Evolutionary conservation across 208 protist species (phyloP).

Genomic region (Leishmania major): DNA sequence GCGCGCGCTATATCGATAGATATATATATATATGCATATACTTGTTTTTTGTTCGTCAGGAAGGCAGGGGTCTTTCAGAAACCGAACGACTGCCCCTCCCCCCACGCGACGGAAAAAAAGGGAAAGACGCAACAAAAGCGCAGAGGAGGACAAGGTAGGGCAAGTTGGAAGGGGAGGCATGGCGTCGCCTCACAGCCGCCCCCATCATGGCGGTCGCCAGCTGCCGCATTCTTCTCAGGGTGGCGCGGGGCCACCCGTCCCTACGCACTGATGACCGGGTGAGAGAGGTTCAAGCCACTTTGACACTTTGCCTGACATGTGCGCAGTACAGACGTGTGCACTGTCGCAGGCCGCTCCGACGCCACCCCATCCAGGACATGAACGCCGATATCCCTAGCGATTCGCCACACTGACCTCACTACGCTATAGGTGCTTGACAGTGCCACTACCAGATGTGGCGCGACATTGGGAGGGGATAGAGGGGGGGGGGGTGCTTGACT

Average conservation of each 20-base stretch:
- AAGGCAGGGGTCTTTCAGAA: background rate
- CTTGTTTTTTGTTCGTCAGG: too few relatives aligned
- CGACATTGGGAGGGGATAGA: background rate
- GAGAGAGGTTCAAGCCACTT: background rate
- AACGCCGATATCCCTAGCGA: background rate
- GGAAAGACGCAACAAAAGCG: too few relatives aligned
- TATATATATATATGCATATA: too few relatives aligned
- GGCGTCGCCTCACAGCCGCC: background rate
- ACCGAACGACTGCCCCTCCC: too few relatives aligned
- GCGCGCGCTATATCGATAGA: background rate
- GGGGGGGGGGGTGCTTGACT: background rate
- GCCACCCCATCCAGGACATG: background rate
- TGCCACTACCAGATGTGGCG: background rate
- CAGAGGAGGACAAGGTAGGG: conserved; percentile 7
- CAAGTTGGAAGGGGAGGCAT: background rate
- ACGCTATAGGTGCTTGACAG: background rate
- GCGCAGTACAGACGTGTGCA: background rate
- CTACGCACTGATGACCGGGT: background rate
- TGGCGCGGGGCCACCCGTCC: too few relatives aligned
- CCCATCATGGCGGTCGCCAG: too few relatives aligned
- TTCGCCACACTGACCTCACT: background rate
- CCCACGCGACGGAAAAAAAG: background rate
- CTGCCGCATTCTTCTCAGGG: background rate
- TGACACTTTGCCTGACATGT: background rate
- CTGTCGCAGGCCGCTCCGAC: background rate